phyloP scores from a whole-genome alignment of 2,329 filamentous ascomycete species.

The Penicillium italicum region DNA sequence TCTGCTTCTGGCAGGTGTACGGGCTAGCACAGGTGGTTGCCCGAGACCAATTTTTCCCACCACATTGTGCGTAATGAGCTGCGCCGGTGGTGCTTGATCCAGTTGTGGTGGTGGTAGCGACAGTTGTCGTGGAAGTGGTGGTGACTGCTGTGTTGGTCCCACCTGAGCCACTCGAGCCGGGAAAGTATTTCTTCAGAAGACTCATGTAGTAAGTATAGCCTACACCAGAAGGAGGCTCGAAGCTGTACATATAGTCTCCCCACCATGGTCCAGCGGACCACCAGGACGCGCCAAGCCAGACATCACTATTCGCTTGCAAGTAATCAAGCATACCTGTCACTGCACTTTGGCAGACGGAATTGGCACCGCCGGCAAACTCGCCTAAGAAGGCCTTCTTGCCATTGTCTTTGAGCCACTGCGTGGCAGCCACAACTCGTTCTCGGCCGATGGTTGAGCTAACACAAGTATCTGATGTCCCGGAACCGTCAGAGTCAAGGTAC shows the following conservation, averaged over 20 bases:
- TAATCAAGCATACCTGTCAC: slow-evolving; percentile 52
- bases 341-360: slow-evolving; percentile 50
- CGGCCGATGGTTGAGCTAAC: slow-evolving; percentile 52
- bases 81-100: slow-evolving; percentile 1
- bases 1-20: slow-evolving; percentile 32
- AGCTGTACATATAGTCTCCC: slow-evolving; percentile 39
- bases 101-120: slow-evolving; percentile 4
- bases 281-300: slow-evolving; percentile 57
- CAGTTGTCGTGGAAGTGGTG: neutral
- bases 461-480: slow-evolving; percentile 51
- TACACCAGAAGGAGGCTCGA: slow-evolving; percentile 32
- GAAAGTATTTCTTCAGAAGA: slow-evolving; percentile 18
- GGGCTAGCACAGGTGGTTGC: slow-evolving; percentile 30
- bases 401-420: slow-evolving; percentile 53
- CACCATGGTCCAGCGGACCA: slow-evolving; percentile 61
- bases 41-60: slow-evolving; percentile 33
- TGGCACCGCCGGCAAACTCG: slow-evolving; percentile 51
- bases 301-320: slow-evolving; percentile 54
- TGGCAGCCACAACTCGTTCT: slow-evolving; percentile 45
- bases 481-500: slow-evolving; percentile 57
- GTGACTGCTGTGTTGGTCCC: slow-evolving; percentile 1
- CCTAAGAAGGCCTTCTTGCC: slow-evolving; percentile 56
- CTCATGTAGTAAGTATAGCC: slow-evolving; percentile 29
- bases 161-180: neutral
- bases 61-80: slow-evolving; percentile 30